Conservation (phyloP, 75 land plant species). For the Cupressus sempervirens region DNA sequence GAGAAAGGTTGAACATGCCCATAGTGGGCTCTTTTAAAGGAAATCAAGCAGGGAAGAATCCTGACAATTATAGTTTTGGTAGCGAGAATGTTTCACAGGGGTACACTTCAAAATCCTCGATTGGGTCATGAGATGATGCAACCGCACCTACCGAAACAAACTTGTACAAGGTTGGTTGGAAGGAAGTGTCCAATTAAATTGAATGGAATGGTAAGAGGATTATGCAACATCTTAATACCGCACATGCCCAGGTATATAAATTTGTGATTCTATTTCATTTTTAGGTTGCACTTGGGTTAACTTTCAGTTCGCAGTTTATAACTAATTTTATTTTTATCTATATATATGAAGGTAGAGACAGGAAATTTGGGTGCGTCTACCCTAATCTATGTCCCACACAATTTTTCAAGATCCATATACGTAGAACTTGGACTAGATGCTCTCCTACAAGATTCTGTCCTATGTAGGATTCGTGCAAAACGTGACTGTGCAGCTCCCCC, state of each 20-base stretch:
- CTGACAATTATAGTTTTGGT: neutral
- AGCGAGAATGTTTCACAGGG: conserved; percentile 20
- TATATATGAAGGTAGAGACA: conserved; percentile 6
- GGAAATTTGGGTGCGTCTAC: neutral
- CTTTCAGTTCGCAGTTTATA: neutral
- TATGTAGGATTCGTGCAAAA: conserved; percentile 23
- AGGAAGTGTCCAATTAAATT: conserved; percentile 23
- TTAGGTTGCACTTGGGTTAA: neutral
- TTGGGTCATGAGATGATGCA: conserved; percentile 45
- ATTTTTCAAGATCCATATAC: conserved; percentile 21
- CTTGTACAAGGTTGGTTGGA: neutral
- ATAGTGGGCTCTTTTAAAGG: neutral
- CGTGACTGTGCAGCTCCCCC: conserved; percentile 42
- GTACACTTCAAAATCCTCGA: conserved; percentile 26
- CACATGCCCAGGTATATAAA: conserved; percentile 17
- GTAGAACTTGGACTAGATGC: conserved; percentile 24
- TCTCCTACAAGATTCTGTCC: conserved; percentile 28
- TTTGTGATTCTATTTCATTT: neutral
- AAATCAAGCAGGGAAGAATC: conserved; percentile 9
- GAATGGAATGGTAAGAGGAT: conserved; percentile 18
- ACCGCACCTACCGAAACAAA: conserved; percentile 16
- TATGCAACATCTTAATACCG: neutral
- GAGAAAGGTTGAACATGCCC: conserved; percentile 1
- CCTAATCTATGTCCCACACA: neutral
- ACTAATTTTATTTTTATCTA: neutral